These are phyloP conservation scores for Somion occarium DNA, from an alignment of 1,284 basidiomycete genomes.

Conservation along the genomic window DNA sequence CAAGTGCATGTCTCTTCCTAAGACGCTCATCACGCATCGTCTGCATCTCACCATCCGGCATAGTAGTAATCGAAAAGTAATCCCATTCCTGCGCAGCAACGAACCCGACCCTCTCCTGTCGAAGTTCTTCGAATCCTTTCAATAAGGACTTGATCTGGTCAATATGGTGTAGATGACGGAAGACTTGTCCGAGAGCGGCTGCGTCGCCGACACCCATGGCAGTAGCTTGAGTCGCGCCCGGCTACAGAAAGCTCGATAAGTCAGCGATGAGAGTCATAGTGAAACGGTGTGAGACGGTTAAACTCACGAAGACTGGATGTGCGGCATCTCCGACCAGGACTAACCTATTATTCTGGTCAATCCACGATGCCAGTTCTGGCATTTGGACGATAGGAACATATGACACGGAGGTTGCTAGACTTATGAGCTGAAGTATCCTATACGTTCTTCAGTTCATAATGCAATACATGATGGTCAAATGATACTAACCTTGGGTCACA, in stretches of 20 bases:
- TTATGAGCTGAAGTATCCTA: too few relatives aligned
- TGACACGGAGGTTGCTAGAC: constrained; percentile 28
- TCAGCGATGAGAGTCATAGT: constrained; percentile 33
- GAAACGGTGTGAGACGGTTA: constrained; percentile 22
- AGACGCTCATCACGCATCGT: constrained; percentile 35
- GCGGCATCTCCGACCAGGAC: constrained; percentile 47
- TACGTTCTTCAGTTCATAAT: too few relatives aligned
- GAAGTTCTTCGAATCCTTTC: constrained; percentile 41
- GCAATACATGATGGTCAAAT: neutral
- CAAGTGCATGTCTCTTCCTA: constrained; percentile 17
- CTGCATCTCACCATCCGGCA: constrained; percentile 37
- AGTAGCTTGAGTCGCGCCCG: constrained; percentile 34
- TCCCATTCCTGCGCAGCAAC: constrained; percentile 33
- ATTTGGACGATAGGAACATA: constrained; percentile 34
- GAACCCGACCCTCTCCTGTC: constrained; percentile 32
- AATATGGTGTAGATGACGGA: constrained; percentile 35
- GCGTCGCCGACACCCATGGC: constrained; percentile 41
- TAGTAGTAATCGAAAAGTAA: constrained; percentile 30
- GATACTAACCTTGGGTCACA: constrained; percentile 9
- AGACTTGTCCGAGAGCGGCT: constrained; percentile 41
- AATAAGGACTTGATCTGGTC: constrained; percentile 39
- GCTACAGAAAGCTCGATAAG: constrained; percentile 16
- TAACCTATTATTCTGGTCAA: constrained; percentile 38
- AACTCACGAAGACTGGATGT: constrained; percentile 41
- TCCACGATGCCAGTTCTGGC: constrained; percentile 48